Evolutionary conservation across 768 basidiomycete species (phyloP).

Genomic region (Boletus tylopilopsis): DNA sequence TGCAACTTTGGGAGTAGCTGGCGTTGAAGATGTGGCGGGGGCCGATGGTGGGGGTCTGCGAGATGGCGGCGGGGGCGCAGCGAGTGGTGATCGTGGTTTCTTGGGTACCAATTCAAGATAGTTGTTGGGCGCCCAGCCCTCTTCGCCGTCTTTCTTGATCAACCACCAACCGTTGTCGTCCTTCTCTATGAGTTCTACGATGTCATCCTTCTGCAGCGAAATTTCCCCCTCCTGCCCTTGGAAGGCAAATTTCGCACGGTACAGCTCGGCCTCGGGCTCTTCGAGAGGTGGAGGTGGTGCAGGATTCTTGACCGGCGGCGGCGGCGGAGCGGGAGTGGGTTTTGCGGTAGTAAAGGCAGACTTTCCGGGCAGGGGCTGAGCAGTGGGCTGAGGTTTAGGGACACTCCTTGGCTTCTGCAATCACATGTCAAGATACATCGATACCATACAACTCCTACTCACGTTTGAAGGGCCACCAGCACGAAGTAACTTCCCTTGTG

Average conservation of each 20-base stretch:
- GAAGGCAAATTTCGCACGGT: constrained; percentile 91
- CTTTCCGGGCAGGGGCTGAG: constrained; percentile 60
- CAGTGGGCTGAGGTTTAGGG: constrained; percentile 37
- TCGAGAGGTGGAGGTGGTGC: constrained; percentile 54
- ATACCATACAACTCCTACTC: constrained; percentile 13
- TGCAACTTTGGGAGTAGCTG: constrained; percentile 32
- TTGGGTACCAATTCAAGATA: constrained; percentile 81
- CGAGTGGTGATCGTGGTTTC: constrained; percentile 57
- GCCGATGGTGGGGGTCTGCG: constrained; percentile 43
- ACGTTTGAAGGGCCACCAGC: constrained; percentile 73
- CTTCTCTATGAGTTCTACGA: constrained; percentile 89
- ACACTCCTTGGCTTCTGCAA: constrained; percentile 42
- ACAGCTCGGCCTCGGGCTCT: constrained; percentile 68
- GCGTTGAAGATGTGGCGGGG: constrained; percentile 35
- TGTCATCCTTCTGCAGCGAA: constrained; percentile 82
- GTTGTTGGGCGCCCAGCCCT: constrained; percentile 96
- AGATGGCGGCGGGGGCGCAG: constrained; percentile 68
- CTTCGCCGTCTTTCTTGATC: constrained; percentile 73
- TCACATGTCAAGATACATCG: constrained; percentile 2
- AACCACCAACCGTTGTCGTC: constrained; percentile 99
- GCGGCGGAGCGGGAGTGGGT: constrained; percentile 28
- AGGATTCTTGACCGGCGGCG: constrained; percentile 39
- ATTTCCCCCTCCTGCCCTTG: constrained; percentile 92
- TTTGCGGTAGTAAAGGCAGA: constrained; percentile 33
- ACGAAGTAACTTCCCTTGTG: constrained; percentile 75